Evolutionary conservation across 2,329 filamentous ascomycete genomes (phyloP).

Genomic region (Penicillium polonicum): DNA sequence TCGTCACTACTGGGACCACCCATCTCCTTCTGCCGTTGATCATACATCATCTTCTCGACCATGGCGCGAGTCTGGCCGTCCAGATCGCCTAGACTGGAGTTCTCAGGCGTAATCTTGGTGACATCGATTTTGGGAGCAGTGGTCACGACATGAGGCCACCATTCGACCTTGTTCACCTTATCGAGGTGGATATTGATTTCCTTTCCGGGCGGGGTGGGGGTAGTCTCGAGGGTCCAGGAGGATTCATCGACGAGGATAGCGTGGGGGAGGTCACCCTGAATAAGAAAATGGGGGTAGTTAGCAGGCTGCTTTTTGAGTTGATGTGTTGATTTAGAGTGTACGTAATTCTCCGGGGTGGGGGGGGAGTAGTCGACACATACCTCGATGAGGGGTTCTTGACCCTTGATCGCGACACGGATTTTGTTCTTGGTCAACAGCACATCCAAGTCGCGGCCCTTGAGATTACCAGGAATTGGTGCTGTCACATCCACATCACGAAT

Average conservation of each 20-base stretch:
- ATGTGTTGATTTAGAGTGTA: not conserved
- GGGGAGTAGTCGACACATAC: conserved; percentile 53
- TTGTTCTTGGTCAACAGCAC: conserved; percentile 78
- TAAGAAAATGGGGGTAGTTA: conserved; percentile 3
- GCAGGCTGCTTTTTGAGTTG: not conserved
- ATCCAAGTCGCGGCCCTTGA: conserved; percentile 80
- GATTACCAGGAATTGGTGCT: conserved; percentile 73
- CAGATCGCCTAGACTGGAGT: conserved; percentile 84
- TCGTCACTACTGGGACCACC: conserved; percentile 89
- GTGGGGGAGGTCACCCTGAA: conserved; percentile 79
- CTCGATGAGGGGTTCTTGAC: conserved; percentile 78
- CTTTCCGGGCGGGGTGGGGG: conserved; percentile 57
- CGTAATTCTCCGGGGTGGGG: not conserved
- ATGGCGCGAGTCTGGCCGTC: conserved; percentile 93
- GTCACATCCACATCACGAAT: conserved; percentile 84
- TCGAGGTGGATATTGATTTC: conserved; percentile 87
- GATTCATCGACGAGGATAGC: conserved; percentile 79
- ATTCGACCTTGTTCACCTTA: conserved; percentile 95
- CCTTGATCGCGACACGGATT: conserved; percentile 80
- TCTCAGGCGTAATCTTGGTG: conserved; percentile 90
- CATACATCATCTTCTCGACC: conserved; percentile 99
- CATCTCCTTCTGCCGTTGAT: conserved; percentile 94
- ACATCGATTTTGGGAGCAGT: conserved; percentile 89
- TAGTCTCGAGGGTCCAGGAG: conserved; percentile 84
- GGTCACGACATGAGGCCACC: conserved; percentile 93